phyloP scores from a whole-genome alignment of 2,329 filamentous ascomycete genomes.

The Juglanconis oblonga region DNA sequence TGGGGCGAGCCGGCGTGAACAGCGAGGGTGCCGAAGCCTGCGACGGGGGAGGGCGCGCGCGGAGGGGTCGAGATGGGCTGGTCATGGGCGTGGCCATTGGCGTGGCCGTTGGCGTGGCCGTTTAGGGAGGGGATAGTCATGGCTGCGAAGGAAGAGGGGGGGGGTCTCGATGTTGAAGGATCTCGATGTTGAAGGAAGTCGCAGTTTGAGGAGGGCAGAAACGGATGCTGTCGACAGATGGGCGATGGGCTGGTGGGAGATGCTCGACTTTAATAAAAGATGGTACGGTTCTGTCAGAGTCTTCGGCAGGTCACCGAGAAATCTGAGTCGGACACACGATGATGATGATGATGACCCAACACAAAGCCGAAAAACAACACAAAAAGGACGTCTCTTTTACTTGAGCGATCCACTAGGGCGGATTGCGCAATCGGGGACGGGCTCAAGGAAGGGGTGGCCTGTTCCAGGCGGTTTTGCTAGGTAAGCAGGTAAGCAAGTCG shows the following conservation, averaged over 20 bases:
- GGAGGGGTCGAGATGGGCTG: conserved; percentile 62
- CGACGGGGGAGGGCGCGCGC: conserved; percentile 68
- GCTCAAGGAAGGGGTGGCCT: not conserved
- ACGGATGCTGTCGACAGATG: not conserved
- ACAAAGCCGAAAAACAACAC: not conserved
- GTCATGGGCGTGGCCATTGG: conserved; percentile 21
- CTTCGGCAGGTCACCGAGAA: not conserved
- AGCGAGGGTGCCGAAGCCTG: conserved; percentile 86
- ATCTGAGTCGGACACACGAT: not conserved
- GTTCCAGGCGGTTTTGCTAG: not conserved
- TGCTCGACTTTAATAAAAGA: not conserved
- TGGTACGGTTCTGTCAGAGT: not conserved
- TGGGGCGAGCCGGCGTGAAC: conserved; percentile 92
- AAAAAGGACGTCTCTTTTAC: not conserved
- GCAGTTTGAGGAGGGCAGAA: not conserved
- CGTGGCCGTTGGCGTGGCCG: conserved; percentile 7
- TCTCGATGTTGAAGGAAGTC: not conserved
- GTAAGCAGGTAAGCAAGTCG: not conserved
- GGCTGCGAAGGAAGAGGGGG: not conserved
- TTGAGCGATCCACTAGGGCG: conserved; percentile 2
- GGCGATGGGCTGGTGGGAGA: not conserved
- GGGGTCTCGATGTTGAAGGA: not conserved
- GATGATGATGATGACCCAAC: not conserved
- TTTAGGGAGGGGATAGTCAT: conserved; percentile 13
- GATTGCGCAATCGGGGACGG: conserved; percentile 16